These are phyloP conservation scores for Dichotomopilus funicola DNA, from an alignment of 2,329 filamentous ascomycete genomes.

Conservation along the genomic window DNA sequence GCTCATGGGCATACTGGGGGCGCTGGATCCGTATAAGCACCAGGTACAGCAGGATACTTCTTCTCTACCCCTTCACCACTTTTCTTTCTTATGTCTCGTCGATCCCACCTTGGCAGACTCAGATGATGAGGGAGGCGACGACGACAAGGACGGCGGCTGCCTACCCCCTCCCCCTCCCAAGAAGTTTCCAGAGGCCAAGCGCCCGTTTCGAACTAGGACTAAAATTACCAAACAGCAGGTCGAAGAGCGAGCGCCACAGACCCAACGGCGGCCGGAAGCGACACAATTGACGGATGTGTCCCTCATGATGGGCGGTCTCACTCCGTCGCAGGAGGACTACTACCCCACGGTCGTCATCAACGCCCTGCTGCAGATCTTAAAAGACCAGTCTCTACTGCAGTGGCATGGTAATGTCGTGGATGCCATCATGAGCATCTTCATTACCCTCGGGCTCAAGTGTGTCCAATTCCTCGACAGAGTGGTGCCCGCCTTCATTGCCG, in stretches of 20 bases:
- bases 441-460: conserved; percentile 90
- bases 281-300: conserved; percentile 83
- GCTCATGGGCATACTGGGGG: conserved; percentile 88
- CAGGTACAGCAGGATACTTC: conserved; percentile 44
- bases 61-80: conserved; percentile 15
- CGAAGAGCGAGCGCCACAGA: conserved; percentile 79
- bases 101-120: conserved; percentile 14
- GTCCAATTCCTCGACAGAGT: conserved; percentile 92
- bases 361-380: conserved; percentile 83
- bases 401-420: conserved; percentile 94
- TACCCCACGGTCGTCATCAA: conserved; percentile 98
- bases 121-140: conserved; percentile 12
- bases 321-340: conserved; percentile 95
- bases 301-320: conserved; percentile 94
- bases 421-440: conserved; percentile 98
- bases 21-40: conserved; percentile 92
- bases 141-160: background rate
- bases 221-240: conserved; percentile 53
- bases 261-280: conserved; percentile 58
- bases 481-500: conserved; percentile 84
- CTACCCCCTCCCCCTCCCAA: background rate
- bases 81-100: conserved; percentile 11
- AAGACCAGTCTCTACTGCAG: conserved; percentile 80
- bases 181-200: background rate
- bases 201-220: conserved; percentile 8